These are phyloP conservation scores for Boeremia lycopersici DNA, from an alignment of 2,329 filamentous ascomycete genomes.

Conservation along the genomic window DNA sequence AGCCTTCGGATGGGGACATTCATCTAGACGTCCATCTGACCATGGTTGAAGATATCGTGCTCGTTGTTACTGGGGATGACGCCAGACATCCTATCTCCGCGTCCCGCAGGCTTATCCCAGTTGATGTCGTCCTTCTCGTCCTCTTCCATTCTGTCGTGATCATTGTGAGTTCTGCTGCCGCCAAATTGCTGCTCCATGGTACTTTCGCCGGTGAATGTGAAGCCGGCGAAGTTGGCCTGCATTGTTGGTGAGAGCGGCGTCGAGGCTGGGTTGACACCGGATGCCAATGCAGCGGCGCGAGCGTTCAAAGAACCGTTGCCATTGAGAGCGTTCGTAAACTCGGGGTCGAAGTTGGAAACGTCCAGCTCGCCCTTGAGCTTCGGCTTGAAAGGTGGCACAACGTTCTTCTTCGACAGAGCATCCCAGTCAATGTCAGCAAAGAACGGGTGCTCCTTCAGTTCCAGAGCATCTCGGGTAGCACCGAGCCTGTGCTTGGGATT, in stretches of 20 bases:
- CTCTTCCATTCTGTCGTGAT: slow-evolving; percentile 53
- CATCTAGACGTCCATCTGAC: slow-evolving; percentile 46
- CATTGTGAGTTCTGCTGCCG: slow-evolving; percentile 44
- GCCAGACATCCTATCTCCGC: slow-evolving; percentile 59
- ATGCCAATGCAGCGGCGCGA: slow-evolving; percentile 82
- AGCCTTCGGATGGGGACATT: slow-evolving; percentile 3
- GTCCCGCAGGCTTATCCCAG: slow-evolving; percentile 49
- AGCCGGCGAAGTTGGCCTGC: slow-evolving; percentile 97
- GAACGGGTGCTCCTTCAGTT: slow-evolving; percentile 93
- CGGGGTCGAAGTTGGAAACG: slow-evolving; percentile 97
- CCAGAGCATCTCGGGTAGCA: slow-evolving; percentile 87
- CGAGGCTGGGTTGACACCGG: slow-evolving; percentile 79
- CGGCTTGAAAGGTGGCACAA: slow-evolving; percentile 96
- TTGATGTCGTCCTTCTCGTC: slow-evolving; percentile 51
- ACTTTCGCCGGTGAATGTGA: slow-evolving; percentile 98
- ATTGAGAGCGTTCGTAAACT: slow-evolving; percentile 94
- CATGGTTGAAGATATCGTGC: slow-evolving; percentile 56
- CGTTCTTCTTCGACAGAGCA: slow-evolving; percentile 83
- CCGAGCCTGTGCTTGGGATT: slow-evolving; percentile 96
- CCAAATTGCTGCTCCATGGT: slow-evolving; percentile 83
- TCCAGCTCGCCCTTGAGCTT: slow-evolving; percentile 95
- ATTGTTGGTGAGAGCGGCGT: slow-evolving; percentile 94
- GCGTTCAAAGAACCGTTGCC: slow-evolving; percentile 87
- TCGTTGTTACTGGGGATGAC: slow-evolving; percentile 53
- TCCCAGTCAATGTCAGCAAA: slow-evolving; percentile 95